A percentile compares a stretch with the other conserved stretches of the same genome.
phyloP scores from a whole-genome alignment of 495 filamentous ascomycete genomes.

The Margaritispora aquatica region DNA sequence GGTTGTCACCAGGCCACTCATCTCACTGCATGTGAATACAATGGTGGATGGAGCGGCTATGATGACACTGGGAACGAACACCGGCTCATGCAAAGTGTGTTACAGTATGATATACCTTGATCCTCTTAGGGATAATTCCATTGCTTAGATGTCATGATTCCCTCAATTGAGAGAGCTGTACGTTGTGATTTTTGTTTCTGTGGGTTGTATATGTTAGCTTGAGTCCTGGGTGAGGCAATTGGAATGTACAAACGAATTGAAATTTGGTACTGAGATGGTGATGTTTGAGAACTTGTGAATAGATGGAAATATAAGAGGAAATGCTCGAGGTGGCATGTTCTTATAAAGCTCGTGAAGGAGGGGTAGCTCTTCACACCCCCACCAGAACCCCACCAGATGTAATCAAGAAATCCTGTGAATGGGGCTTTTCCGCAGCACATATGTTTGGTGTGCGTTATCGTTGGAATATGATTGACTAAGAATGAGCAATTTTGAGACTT shows the following conservation, averaged over 20 bases:
- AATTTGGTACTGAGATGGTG: neutral
- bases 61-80: constrained; percentile 44
- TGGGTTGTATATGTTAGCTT: constrained; percentile 1
- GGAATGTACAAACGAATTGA: constrained; percentile 1
- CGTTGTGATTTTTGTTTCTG: constrained; percentile 5
- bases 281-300: neutral
- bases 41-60: constrained; percentile 25
- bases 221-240: neutral
- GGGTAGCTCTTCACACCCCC: constrained; percentile 16
- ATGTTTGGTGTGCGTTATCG: constrained; percentile 1
- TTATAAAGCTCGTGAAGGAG: constrained; percentile 4
- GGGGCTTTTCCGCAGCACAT: constrained; percentile 1
- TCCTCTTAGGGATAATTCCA: constrained; percentile 28
- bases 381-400: constrained; percentile 5
- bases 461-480: constrained; percentile 9
- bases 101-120: constrained; percentile 59
- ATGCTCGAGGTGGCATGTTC: neutral
- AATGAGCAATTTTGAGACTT: neutral
- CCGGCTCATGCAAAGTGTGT: constrained; percentile 57
- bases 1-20: constrained; percentile 13
- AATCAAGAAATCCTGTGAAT: constrained; percentile 6
- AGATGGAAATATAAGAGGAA: neutral
- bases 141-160: constrained; percentile 21
- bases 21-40: constrained; percentile 16
- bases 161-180: constrained; percentile 8